These are phyloP conservation scores for Castanospermum australe DNA, from an alignment of 306 rosid genomes.

Conservation along the genomic window DNA sequence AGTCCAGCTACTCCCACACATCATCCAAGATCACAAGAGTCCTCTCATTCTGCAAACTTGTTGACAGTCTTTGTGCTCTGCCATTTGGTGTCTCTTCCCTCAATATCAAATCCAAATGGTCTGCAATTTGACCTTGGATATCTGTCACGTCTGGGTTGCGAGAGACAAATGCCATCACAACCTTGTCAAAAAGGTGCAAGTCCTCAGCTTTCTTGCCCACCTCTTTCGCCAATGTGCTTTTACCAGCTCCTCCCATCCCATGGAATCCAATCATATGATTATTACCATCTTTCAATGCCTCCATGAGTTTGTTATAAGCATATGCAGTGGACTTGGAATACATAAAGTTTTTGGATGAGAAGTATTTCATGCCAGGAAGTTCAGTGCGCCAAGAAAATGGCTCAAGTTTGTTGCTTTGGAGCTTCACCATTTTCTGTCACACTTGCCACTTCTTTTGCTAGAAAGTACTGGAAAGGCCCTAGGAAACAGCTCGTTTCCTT, in stretches of 20 bases:
- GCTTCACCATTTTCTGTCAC: neutral
- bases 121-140: constrained; percentile 15
- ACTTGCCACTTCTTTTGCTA: constrained; percentile 9
- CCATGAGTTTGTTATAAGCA: neutral
- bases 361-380: constrained; percentile 13
- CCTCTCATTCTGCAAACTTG: neutral
- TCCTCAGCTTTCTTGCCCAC: neutral
- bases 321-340: neutral
- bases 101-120: neutral
- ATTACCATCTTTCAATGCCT: neutral
- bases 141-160: neutral
- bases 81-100: neutral
- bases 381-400: neutral
- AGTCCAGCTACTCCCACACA: neutral
- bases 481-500: neutral
- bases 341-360: neutral
- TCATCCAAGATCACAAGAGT: constrained; percentile 30
- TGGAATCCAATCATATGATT: neutral
- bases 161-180: constrained; percentile 12
- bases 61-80: neutral
- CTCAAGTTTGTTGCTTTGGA: neutral
- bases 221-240: constrained; percentile 16
- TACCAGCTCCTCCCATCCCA: constrained; percentile 27
- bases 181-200: neutral
- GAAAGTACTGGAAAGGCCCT: neutral